These are phyloP conservation scores for Strobilomyces dryophilus DNA, from an alignment of 768 basidiomycete genomes.

Conservation along the genomic window DNA sequence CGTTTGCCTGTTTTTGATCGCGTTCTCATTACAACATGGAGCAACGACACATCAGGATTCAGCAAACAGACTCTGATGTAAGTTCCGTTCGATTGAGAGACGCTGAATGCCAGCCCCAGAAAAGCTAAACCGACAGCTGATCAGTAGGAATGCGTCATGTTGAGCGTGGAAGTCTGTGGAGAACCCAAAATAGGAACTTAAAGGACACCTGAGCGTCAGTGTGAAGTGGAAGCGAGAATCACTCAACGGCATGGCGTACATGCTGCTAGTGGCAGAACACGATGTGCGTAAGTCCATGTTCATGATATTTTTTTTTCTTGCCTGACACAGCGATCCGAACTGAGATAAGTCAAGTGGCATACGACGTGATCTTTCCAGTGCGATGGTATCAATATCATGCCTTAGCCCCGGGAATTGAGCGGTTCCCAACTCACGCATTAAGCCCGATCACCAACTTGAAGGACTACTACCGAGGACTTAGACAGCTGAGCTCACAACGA, in stretches of 20 bases:
- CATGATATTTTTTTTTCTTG: not conserved
- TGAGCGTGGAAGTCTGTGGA: not conserved
- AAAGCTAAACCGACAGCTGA: not conserved
- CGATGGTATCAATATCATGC: too few relatives aligned
- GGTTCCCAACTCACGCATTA: not conserved
- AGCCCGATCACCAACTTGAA: not conserved
- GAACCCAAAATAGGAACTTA: not conserved
- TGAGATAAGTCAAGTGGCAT: not conserved
- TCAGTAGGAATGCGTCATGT: not conserved
- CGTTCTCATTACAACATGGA: not conserved
- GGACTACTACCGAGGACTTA: not conserved
- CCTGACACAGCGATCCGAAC: not conserved
- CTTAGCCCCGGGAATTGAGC: not conserved
- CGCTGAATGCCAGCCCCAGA: not conserved
- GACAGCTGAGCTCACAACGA: too few relatives aligned
- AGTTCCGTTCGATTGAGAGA: not conserved
- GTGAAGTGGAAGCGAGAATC: not conserved
- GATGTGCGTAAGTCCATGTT: not conserved
- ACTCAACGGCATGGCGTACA: not conserved
- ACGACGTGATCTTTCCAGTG: not conserved
- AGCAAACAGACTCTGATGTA: not conserved
- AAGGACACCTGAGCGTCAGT: not conserved
- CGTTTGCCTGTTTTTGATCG: not conserved
- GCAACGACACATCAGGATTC: not conserved
- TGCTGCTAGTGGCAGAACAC: not conserved